Percentiles rank a stretch among this genome's conserved stretches.
phyloP scores from a whole-genome alignment of 2,329 filamentous ascomycete species.

The Lasiodiplodia hormozganensis region DNA sequence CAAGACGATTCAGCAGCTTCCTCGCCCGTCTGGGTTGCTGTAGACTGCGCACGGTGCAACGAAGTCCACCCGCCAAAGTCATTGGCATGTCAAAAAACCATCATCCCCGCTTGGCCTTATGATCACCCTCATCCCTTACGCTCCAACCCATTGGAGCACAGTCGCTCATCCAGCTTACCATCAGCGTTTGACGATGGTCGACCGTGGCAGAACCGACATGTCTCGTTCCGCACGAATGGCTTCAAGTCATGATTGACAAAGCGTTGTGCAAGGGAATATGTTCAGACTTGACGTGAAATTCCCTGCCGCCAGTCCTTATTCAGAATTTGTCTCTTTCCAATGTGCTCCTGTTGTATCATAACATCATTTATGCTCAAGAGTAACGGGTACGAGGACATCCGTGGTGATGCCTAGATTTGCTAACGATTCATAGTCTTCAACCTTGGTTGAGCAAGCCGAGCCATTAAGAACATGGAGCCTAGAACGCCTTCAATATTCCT shows the following conservation, averaged over 20 bases:
- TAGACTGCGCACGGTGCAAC: constrained; percentile 21
- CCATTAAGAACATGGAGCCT: background rate
- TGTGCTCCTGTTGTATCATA: background rate
- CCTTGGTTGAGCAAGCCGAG: background rate
- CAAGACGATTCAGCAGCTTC: background rate
- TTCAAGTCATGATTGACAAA: constrained; percentile 7
- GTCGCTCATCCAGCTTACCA: constrained; percentile 1
- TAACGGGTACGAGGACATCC: background rate
- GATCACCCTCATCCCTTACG: constrained; percentile 26
- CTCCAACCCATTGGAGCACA: constrained; percentile 19
- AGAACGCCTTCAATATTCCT: background rate
- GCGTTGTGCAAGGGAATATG: background rate
- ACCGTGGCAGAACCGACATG: constrained; percentile 23
- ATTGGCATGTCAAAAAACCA: background rate
- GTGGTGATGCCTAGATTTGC: background rate
- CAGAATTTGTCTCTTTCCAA: background rate
- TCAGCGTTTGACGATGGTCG: background rate
- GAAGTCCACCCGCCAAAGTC: constrained; percentile 1
- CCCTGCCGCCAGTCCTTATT: background rate
- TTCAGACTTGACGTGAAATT: background rate
- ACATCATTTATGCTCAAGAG: background rate
- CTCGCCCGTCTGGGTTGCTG: constrained; percentile 17
- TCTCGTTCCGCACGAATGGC: constrained; percentile 1
- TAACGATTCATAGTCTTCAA: background rate
- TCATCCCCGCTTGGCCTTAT: constrained; percentile 11